phyloP scores from a whole-genome alignment of 345 rosid species.

The Populus davidiana region DNA sequence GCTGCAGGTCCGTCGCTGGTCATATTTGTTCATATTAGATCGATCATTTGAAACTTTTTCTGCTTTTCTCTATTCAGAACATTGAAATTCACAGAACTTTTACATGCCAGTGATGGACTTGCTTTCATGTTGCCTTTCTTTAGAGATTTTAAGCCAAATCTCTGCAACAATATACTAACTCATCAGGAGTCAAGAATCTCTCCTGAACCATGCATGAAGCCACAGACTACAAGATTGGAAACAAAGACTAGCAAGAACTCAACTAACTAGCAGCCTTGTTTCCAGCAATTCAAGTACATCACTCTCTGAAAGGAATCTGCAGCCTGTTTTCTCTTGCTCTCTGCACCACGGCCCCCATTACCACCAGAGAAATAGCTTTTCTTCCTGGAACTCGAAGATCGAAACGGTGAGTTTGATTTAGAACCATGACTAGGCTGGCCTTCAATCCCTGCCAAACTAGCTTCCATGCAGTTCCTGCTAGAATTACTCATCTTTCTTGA shows the following conservation, averaged over 20 bases:
- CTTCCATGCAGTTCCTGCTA: not conserved
- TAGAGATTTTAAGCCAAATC: no score
- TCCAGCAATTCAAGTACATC: constrained; percentile 49
- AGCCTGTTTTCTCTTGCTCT: constrained; percentile 13
- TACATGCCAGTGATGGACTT: no score
- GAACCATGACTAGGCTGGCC: not conserved
- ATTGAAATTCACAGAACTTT: no score
- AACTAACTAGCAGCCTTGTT: constrained; percentile 10
- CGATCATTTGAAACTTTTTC: no score
- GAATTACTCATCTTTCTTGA: not conserved
- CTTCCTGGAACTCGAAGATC: not conserved
- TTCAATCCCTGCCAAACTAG: not conserved
- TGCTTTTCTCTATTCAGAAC: no score
- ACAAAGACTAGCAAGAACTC: not conserved
- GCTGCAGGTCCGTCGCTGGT: no score
- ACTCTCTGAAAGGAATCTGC: constrained; percentile 39
- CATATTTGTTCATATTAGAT: no score
- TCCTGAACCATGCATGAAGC: no score
- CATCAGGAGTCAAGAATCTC: no score
- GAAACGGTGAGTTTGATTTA: constrained; percentile 4
- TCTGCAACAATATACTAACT: no score
- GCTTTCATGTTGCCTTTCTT: no score
- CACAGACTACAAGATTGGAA: not conserved
- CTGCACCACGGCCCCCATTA: not conserved
- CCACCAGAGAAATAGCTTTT: not conserved